phyloP scores from a whole-genome alignment of 805 yeast genomes.

The Kodamaea lidongshanica region DNA sequence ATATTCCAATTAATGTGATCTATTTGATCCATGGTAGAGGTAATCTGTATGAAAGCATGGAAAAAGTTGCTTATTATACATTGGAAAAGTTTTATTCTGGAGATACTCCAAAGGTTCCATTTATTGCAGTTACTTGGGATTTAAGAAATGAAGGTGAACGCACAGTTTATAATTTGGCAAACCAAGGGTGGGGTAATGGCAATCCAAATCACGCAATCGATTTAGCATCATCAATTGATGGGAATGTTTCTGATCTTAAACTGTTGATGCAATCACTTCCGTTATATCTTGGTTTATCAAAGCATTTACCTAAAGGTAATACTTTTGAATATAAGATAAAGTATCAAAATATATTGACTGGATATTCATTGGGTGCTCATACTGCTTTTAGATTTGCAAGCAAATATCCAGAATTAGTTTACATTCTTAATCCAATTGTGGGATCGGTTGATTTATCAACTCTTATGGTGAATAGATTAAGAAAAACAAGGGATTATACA shows the following conservation, averaged over 20 bases:
- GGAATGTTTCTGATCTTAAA: constrained; percentile 40
- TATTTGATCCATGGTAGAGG: constrained; percentile 45
- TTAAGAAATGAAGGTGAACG: constrained; percentile 53
- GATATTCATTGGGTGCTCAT: constrained; percentile 56
- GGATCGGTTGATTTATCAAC: constrained; percentile 44
- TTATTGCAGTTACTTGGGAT: constrained; percentile 48
- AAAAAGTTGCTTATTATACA: constrained; percentile 34
- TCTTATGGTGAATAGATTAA: constrained; percentile 39
- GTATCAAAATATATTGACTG: constrained; percentile 38
- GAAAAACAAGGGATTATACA: constrained; percentile 16
- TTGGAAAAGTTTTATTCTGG: constrained; percentile 20
- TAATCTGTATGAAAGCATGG: constrained; percentile 32
- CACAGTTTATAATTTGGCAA: constrained; percentile 25
- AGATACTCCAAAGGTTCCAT: constrained; percentile 18
- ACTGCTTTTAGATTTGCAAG: constrained; percentile 42
- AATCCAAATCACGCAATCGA: constrained; percentile 47
- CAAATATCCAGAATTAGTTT: constrained; percentile 31
- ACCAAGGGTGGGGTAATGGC: constrained; percentile 42
- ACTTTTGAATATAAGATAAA: constrained; percentile 17
- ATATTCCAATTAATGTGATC: constrained; percentile 33
- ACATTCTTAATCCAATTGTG: constrained; percentile 43
- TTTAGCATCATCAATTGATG: constrained; percentile 44
- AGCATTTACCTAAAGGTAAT: constrained; percentile 13
- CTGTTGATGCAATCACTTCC: constrained; percentile 43
- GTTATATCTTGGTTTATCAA: constrained; percentile 29